phyloP scores from a whole-genome alignment of 192 early-diverging fungal genomes.

The Chytriomyces sp. region DNA sequence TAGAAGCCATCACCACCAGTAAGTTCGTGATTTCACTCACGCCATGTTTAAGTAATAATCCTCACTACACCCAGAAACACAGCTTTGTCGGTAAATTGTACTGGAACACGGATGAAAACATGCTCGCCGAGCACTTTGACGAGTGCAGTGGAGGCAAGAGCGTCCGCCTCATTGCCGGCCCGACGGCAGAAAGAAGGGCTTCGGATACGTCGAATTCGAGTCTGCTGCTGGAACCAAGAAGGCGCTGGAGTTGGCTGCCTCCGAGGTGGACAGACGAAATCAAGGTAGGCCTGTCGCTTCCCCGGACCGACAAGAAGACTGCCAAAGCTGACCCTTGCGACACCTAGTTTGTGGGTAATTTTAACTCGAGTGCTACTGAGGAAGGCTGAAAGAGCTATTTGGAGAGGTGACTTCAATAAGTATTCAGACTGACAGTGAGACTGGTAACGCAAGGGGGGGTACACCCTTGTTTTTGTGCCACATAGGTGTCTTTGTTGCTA shows the following conservation, averaged over 20 bases:
- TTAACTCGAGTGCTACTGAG: slow-evolving; percentile 69
- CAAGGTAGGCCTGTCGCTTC: slow-evolving; percentile 72
- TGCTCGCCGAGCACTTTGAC: slow-evolving; percentile 60
- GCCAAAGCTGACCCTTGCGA: slow-evolving; percentile 58
- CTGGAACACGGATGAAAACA: slow-evolving; percentile 71
- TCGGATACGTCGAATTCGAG: slow-evolving; percentile 89
- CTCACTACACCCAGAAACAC: too few relatives aligned
- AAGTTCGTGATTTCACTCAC: too few relatives aligned
- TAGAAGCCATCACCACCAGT: too few relatives aligned
- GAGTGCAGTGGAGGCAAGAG: slow-evolving; percentile 70
- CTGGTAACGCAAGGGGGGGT: slow-evolving; percentile 67
- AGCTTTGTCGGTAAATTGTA: slow-evolving; percentile 77
- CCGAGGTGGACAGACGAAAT: slow-evolving; percentile 82
- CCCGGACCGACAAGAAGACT: slow-evolving; percentile 47
- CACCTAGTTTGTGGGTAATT: slow-evolving; percentile 83
- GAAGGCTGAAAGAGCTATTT: slow-evolving; percentile 60
- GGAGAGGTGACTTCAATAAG: slow-evolving; percentile 57
- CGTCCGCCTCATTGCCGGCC: slow-evolving; percentile 78
- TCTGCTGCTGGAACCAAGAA: slow-evolving; percentile 63
- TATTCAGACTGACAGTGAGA: slow-evolving; percentile 77
- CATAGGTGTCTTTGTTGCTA: background rate
- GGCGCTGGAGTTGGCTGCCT: slow-evolving; percentile 67
- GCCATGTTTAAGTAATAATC: too few relatives aligned
- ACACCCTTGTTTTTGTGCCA: slow-evolving; percentile 6
- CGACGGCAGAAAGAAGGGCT: slow-evolving; percentile 78